Conservation (phyloP, 345 rosid species). For the Pistacia vera region DNA sequence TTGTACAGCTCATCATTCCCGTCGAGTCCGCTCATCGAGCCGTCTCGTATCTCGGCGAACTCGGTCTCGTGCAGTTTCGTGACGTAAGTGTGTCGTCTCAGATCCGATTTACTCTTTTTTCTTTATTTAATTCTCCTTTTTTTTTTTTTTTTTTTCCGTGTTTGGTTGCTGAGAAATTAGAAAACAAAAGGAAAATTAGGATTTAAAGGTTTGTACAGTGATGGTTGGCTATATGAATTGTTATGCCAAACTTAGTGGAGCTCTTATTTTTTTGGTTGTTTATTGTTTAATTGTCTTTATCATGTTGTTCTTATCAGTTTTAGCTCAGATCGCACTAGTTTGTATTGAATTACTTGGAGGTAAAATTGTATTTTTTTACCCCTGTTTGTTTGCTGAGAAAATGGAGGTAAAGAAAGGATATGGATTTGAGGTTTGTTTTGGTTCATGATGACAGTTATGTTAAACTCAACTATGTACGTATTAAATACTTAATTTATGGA, state of each 20-base stretch:
- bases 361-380: not conserved
- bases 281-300: not conserved
- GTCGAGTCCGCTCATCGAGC: conserved; percentile 90
- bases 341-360: not conserved
- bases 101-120: conserved; percentile 41
- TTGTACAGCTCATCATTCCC: conserved; percentile 94
- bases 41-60: conserved; percentile 77
- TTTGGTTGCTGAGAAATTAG: not conserved
- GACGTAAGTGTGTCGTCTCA: conserved; percentile 58
- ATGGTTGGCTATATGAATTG: not conserved
- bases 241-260: not conserved
- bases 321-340: conserved; percentile 1
- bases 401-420: not conserved
- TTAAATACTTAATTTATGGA: not conserved
- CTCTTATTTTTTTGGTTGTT: not conserved
- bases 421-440: not conserved
- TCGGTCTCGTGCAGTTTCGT: conserved; percentile 78
- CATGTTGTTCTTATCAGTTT: not conserved
- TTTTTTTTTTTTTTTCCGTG: not conserved
- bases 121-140: not conserved
- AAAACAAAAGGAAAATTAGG: not conserved
- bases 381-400: not conserved
- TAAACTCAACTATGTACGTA: no score
- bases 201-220: not conserved
- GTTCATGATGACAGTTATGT: no score